Evolutionary conservation across 2,329 filamentous ascomycete genomes (phyloP), one percentile per base, ranked within the genome.

Genomic region (Calonectria multiphialidica): DNA sequence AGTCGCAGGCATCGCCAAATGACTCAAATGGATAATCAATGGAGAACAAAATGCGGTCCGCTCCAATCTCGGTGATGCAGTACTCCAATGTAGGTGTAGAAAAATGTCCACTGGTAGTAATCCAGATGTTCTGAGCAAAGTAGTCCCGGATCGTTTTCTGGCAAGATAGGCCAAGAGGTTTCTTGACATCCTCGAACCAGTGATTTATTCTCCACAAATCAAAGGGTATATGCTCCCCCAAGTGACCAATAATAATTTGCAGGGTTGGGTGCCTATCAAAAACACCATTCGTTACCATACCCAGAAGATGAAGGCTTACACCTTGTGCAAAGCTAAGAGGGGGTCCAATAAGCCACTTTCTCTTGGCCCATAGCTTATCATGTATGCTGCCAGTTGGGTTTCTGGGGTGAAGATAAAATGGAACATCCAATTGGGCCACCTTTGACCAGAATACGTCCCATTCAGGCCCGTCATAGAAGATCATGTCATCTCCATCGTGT

Each of bases 361-460:
- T 86, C 75, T 91, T 85, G 1, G 87, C 87, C 85, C 88, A 92
- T 28, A 91, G 86, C 77, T 89, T 89, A 5, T 92, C 88, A 75
- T 89, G 84, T 67, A 91, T 86, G 21, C 84, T 85, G 8, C 90
- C 90, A 0, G 88, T 89, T 1, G 91, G 89, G 74, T 88, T 87
- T 59, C 88, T 84, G 0, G 91, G 91, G 80, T 93, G 91, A 1
- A 93, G 84, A 77, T 93, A 93, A 61, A 93, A 86, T 0, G 91
- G 91, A 0, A 92, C 90, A 69, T 92, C 89, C 0, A 93, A 87
- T 50, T 92, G 88, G 1, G 85, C 86, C 10, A 88, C 86, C 0
- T 87, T 88, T 15, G 85, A 78, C 91, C 91, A 93, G 85, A 93
- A 93, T 25, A 87, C 80, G 74, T 91, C 90, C 86, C 88, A 93